These are phyloP conservation scores for Ceratocystis destructans DNA, from an alignment of 2,329 filamentous ascomycete species.

Conservation along the genomic window DNA sequence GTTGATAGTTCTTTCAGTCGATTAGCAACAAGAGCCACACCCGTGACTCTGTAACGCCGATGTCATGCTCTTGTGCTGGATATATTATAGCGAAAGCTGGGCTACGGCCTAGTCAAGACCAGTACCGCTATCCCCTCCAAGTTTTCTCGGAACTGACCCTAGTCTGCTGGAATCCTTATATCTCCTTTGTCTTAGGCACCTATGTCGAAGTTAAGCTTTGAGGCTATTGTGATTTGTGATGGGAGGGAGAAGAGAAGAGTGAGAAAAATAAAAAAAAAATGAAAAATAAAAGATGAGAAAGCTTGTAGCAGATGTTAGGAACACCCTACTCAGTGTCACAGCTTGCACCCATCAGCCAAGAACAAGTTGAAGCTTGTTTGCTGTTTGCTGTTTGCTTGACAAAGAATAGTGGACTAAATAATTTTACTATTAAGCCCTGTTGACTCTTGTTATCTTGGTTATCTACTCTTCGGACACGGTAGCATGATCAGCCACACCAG, in stretches of 20 bases:
- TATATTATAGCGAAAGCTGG: background rate
- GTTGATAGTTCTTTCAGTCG: too few species aligned
- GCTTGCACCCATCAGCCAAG: background rate
- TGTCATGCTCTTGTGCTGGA: background rate
- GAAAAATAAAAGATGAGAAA: background rate
- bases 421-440: too few species aligned
- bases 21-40: background rate
- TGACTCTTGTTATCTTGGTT: too few species aligned
- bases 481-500: too few species aligned
- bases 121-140: background rate
- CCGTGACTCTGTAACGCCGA: background rate
- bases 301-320: background rate
- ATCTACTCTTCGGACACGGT: too few species aligned
- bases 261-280: background rate
- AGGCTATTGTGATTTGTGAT: background rate
- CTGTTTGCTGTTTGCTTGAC: too few species aligned
- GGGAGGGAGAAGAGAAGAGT: background rate
- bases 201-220: conserved; percentile 1
- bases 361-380: too few species aligned
- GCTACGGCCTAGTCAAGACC: background rate
- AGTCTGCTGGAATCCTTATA: background rate
- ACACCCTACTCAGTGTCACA: background rate
- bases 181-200: background rate
- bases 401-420: too few species aligned
- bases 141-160: background rate